Percentiles rank a stretch among this genome's conserved stretches.
These are phyloP conservation scores for Batkoa obscura DNA, from an alignment of 371 early-diverging fungal species.

Conservation along the genomic window DNA sequence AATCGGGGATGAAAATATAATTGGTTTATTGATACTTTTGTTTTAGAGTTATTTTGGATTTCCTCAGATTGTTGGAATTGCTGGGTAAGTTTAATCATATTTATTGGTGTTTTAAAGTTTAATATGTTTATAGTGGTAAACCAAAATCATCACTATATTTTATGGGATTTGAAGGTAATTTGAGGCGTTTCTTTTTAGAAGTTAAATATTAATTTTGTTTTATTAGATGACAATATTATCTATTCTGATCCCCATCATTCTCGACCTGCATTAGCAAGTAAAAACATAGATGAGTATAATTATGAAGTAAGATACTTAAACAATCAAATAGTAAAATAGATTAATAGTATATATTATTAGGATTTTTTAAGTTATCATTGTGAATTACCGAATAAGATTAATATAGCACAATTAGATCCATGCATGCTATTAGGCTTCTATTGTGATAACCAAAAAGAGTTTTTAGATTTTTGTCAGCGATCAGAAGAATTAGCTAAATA, in stretches of 20 bases:
- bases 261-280: constrained; percentile 40
- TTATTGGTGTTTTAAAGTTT: constrained; percentile 25
- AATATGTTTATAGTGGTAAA: constrained; percentile 38
- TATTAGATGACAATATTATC: constrained; percentile 45
- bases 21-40: neutral
- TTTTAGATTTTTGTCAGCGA: constrained; percentile 36
- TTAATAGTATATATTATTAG: constrained; percentile 11
- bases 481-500: constrained; percentile 12
- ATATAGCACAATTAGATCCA: constrained; percentile 66
- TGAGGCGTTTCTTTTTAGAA: neutral
- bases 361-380: constrained; percentile 73
- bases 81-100: constrained; percentile 36
- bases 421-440: constrained; percentile 86
- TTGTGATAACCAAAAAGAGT: constrained; percentile 36
- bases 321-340: no score
- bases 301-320: constrained; percentile 80
- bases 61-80: constrained; percentile 69
- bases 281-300: constrained; percentile 39
- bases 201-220: constrained; percentile 2
- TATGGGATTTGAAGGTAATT: constrained; percentile 54
- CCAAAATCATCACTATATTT: constrained; percentile 89
- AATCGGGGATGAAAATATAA: constrained; percentile 62
- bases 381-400: constrained; percentile 41
- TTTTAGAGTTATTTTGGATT: constrained; percentile 44
- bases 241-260: constrained; percentile 90